Evolutionary conservation across 768 basidiomycete genomes (phyloP), one percentile per base, ranked within the genome.

Genomic region (Panaeolus cyanescens): DNA sequence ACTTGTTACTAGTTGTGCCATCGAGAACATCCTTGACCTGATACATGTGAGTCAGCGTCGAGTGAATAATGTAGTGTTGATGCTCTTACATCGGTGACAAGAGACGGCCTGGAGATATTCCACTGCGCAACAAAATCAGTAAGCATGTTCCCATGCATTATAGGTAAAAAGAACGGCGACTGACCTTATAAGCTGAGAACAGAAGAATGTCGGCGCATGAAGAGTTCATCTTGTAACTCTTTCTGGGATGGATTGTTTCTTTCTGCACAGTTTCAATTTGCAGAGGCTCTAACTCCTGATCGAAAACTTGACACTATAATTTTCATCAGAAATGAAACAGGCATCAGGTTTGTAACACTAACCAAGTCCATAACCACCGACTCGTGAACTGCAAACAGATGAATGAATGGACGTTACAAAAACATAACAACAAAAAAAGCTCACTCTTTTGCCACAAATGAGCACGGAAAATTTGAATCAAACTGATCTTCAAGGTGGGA

Each of bases 201-300:
- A 99, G 82, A 19, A 99, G 82, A 71, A 99, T 96, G 71, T 99
- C 97, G 56, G 96, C 96, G 65, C 96, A 98, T n/a, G 95, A 96
- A 7, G 95, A 97, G 79, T 99, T 99, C 97, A 99, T 99, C 86
- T 99, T 99, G 87, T 99, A 99, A 82, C 95, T 97, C 83, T 98
- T 98, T 78, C 96, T 92, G 68, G 96, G 96, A 74, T 97, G 97
- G 63, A 99, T 99, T 0, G 97, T 98, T 77, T 99, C 97, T 77
- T 99, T 99, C 75, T 99, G 97, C 0, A 99, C 97, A 0, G 96
- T 99, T 81, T 99, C 97, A 68, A 99, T 99, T 67, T 98, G 95
- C 15, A 99, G 79, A 3, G 97, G 96, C 73, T 99, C 97, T 32
- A 99, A 82, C 71, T 99, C 97, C 76, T 98, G 96, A 77, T 99